A percentile compares a stretch with the other conserved stretches of the same genome.
Evolutionary conservation across 495 filamentous ascomycete species (phyloP).

Genomic region (Chaetomium tenue): DNA sequence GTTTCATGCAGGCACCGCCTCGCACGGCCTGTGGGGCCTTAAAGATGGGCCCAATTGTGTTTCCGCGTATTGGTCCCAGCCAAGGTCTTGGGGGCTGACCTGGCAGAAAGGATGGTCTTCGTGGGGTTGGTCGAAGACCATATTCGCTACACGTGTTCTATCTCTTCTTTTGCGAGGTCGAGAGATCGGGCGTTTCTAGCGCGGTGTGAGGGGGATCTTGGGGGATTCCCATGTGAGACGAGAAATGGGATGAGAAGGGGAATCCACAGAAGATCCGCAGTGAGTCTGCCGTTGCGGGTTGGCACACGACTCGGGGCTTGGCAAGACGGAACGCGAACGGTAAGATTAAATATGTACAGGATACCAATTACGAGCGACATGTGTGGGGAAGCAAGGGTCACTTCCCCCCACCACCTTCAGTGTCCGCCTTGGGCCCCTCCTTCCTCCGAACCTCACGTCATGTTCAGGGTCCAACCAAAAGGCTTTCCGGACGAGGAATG

Average conservation of each 20-base stretch:
- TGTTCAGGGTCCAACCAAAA: neutral
- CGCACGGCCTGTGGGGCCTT: neutral
- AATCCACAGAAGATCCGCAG: neutral
- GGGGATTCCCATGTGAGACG: neutral
- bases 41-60: neutral
- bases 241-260: neutral
- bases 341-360: neutral
- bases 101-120: too few species aligned
- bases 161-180: neutral
- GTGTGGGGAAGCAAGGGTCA: neutral
- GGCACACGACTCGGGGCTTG: constrained; percentile 9
- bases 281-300: neutral
- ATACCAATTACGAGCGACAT: neutral
- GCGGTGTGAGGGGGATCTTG: neutral
- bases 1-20: constrained; percentile 1
- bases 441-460: neutral
- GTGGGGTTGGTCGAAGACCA: too few species aligned
- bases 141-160: too few species aligned
- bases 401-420: too few species aligned
- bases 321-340: constrained; percentile 5
- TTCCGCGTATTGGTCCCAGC: neutral
- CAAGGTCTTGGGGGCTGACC: neutral
- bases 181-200: too few species aligned
- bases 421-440: too few species aligned
- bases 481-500: neutral